Percentiles rank a stretch among this genome's conserved stretches.
phyloP scores from a whole-genome alignment of 2,329 filamentous ascomycete genomes.

The Penicillium decumbens region DNA sequence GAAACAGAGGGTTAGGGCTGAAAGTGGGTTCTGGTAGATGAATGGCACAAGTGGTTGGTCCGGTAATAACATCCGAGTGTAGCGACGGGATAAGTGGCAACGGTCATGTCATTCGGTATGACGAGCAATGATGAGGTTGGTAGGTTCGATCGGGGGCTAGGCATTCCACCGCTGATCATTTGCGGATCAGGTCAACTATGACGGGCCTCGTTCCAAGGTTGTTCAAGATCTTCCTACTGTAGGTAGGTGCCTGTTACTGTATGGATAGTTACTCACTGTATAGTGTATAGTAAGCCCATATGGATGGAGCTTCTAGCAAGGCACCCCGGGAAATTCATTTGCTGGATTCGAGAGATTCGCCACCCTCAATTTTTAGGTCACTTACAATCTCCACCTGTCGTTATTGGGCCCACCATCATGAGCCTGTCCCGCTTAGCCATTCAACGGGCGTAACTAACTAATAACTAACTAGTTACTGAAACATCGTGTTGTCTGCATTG shows the following conservation, averaged over 20 bases:
- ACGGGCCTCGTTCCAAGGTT: neutral
- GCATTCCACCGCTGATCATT: neutral
- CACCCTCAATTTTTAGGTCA: neutral
- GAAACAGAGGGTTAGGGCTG: neutral
- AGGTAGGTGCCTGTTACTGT: no score
- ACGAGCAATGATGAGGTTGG: neutral
- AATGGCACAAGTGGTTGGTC: neutral
- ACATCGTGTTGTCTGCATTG: neutral
- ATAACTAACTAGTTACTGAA: neutral
- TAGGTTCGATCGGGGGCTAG: neutral
- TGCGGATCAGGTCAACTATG: neutral
- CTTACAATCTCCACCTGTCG: slow-evolving; percentile 3
- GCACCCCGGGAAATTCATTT: neutral
- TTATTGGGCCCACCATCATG: slow-evolving; percentile 7
- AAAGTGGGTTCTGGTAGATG: neutral
- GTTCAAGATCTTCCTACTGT: no score
- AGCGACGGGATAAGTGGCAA: neutral
- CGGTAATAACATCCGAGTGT: neutral
- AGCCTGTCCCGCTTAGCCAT: slow-evolving; percentile 1
- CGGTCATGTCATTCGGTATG: neutral
- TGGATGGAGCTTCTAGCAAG: neutral
- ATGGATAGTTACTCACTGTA: no score
- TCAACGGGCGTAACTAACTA: neutral
- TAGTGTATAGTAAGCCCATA: no score
- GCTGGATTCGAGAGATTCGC: neutral